Conservation (phyloP, 31 red algal genomes). For the Odonthalia washingtoniensis region DNA sequence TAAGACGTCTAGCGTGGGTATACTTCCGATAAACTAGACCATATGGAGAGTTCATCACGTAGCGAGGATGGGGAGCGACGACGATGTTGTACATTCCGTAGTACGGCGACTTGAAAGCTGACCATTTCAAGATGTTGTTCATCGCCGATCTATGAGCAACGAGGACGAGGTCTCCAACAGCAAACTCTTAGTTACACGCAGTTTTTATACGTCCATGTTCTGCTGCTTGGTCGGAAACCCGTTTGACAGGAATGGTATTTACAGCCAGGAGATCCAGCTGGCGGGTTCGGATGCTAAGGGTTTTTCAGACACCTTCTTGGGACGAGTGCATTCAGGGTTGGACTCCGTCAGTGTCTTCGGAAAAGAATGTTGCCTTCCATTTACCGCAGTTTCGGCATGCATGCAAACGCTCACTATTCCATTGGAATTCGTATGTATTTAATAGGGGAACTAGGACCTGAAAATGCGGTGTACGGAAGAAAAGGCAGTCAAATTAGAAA, state of each 20-base stretch:
- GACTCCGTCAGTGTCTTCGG: neutral
- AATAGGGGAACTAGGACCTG: too few species aligned
- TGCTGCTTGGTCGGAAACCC: neutral
- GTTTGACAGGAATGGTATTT: neutral
- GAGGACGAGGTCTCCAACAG: neutral
- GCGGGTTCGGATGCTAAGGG: neutral
- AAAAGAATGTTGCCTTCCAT: neutral
- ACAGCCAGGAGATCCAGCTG: neutral
- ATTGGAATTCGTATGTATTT: too few species aligned
- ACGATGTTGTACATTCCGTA: neutral
- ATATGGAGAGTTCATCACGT: neutral
- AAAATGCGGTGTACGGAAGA: too few species aligned
- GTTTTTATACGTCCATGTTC: neutral
- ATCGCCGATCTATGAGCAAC: neutral
- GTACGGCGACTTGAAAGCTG: too few species aligned
- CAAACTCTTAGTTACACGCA: neutral
- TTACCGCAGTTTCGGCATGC: too few species aligned
- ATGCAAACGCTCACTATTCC: too few species aligned
- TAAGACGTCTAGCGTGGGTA: slow-evolving; percentile 11
- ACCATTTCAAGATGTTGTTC: neutral
- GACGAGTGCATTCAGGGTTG: neutral
- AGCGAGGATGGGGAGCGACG: neutral
- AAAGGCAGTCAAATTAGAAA: too few species aligned
- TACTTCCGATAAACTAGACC: neutral
- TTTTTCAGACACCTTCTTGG: neutral